Evolutionary conservation across 2,329 filamentous ascomycete genomes (phyloP).

Genomic region (Neoscytalidium dimidiatum): DNA sequence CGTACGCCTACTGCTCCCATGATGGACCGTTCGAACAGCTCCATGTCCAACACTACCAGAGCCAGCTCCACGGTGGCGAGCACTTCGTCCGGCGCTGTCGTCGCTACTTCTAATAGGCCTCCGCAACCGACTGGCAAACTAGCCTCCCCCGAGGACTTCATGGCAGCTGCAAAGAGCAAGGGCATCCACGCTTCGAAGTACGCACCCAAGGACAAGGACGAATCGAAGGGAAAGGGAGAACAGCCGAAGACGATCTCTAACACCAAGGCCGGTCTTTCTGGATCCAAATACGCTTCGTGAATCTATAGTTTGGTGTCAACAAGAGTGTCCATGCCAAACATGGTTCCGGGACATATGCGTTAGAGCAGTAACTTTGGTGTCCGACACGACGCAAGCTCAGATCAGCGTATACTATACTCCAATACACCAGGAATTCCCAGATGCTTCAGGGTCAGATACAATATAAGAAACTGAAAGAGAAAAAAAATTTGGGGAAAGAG

Average conservation of each 20-base stretch:
- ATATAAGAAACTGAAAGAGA: no score
- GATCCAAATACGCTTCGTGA: no score
- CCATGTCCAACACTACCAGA: background rate
- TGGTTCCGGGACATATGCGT: no score
- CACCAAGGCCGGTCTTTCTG: background rate
- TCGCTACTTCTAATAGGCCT: background rate
- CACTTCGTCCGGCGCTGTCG: background rate
- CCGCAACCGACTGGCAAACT: background rate
- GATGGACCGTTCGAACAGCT: conserved; percentile 3
- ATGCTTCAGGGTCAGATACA: no score
- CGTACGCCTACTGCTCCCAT: background rate
- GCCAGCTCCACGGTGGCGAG: background rate
- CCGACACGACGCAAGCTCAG: no score
- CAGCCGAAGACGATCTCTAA: background rate
- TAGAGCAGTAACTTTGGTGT: no score
- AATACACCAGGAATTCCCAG: no score
- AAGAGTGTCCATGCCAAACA: no score
- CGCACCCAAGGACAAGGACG: background rate
- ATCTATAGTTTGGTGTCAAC: no score
- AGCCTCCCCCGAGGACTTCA: conserved; percentile 1
- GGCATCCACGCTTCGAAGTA: background rate
- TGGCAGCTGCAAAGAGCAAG: background rate
- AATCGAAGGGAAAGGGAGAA: background rate
- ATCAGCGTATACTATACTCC: no score
- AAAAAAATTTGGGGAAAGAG: no score